phyloP scores from a whole-genome alignment of 1,139 yeast genomes.

The Lodderomyces theae region DNA sequence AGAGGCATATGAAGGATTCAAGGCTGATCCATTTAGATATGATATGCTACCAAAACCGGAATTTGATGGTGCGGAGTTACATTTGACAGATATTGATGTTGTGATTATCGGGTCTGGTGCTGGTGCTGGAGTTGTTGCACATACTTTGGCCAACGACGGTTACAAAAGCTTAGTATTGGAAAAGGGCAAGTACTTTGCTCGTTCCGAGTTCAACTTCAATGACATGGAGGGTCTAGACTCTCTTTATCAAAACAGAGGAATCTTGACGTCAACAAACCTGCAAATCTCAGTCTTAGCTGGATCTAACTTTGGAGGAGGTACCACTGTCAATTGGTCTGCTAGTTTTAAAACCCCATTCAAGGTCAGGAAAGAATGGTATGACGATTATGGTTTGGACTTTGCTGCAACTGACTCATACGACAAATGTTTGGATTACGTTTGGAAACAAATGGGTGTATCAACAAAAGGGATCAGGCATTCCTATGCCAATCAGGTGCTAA shows the following conservation, averaged over 20 bases:
- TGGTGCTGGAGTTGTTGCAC: slow-evolving; percentile 59
- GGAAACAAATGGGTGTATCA: slow-evolving; percentile 51
- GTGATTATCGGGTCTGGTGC: slow-evolving; percentile 57
- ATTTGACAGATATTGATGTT: slow-evolving; percentile 41
- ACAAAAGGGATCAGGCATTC: slow-evolving; percentile 46
- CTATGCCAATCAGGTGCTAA: slow-evolving; percentile 41
- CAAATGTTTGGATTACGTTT: slow-evolving; percentile 47
- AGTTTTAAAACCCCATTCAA: slow-evolving; percentile 51
- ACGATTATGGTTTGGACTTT: slow-evolving; percentile 47
- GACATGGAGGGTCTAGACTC: slow-evolving; percentile 24
- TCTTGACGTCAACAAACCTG: slow-evolving; percentile 31
- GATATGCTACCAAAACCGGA: slow-evolving; percentile 33
- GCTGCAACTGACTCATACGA: slow-evolving; percentile 46
- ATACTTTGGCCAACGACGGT: slow-evolving; percentile 46
- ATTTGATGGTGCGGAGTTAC: slow-evolving; percentile 30
- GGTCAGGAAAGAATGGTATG: slow-evolving; percentile 57
- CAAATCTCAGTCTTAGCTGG: slow-evolving; percentile 49
- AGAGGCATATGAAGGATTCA: slow-evolving; percentile 25
- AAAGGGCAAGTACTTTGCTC: slow-evolving; percentile 48
- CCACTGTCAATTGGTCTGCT: slow-evolving; percentile 65
- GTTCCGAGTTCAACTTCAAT: slow-evolving; percentile 34
- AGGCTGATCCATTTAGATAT: slow-evolving; percentile 28
- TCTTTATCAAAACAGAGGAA: slow-evolving; percentile 31
- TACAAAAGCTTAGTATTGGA: slow-evolving; percentile 48
- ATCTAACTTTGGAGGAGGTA: slow-evolving; percentile 59